Conservation (phyloP, 768 basidiomycete genomes). For the Suillus alpinus region DNA sequence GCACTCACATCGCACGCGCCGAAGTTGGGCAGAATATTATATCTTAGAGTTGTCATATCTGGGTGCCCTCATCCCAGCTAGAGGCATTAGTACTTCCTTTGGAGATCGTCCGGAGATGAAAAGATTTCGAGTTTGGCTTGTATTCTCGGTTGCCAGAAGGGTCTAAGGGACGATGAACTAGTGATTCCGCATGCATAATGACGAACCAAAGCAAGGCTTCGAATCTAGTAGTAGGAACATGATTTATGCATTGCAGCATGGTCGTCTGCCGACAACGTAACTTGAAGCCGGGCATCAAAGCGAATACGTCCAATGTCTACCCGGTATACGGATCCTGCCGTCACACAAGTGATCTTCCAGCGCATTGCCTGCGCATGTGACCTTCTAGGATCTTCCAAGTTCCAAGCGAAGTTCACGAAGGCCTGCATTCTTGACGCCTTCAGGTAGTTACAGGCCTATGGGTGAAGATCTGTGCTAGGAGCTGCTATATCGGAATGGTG, state of each 20-base stretch:
- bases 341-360: background rate
- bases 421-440: background rate
- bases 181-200: background rate
- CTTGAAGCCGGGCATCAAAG: background rate
- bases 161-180: background rate
- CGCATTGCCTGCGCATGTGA: background rate
- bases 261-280: background rate
- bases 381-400: background rate
- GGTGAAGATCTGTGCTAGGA: background rate
- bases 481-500: background rate
- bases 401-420: background rate
- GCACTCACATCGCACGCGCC: background rate
- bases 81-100: background rate
- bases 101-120: background rate
- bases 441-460: background rate
- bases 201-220: background rate
- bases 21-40: background rate
- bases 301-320: background rate
- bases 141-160: conserved; percentile 1
- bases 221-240: background rate
- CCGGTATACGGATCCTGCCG: background rate
- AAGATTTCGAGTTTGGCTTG: background rate
- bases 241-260: background rate
- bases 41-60: background rate
- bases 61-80: background rate